Evolutionary conservation across 148 eudicot species (phyloP).

Genomic region (Rhododendron griersonianum): DNA sequence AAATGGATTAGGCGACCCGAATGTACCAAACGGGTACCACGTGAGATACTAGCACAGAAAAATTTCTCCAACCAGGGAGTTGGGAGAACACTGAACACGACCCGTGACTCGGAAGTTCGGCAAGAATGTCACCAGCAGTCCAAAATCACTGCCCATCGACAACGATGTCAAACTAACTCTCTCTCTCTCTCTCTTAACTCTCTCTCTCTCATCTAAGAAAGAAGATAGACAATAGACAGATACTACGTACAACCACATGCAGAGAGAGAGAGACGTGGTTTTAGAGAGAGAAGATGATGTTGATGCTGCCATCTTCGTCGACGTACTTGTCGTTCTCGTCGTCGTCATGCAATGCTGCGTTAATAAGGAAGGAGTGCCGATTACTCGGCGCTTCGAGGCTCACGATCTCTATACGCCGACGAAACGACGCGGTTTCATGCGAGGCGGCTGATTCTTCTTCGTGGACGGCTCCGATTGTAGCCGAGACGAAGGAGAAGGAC

Average conservation of each 20-base stretch:
- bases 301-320: not conserved
- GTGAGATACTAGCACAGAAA: too few relatives aligned
- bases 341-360: conserved; percentile 26
- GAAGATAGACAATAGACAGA: not conserved
- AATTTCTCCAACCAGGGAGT: too few relatives aligned
- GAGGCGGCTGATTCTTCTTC: not conserved
- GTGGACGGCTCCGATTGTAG: conserved; percentile 14
- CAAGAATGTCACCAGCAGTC: too few relatives aligned
- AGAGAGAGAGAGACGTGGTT: not conserved
- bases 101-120: too few relatives aligned
- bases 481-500: not conserved
- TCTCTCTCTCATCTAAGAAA: not conserved
- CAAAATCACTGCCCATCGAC: not conserved
- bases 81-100: too few relatives aligned
- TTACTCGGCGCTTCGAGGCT: conserved; percentile 17
- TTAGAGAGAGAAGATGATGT: conserved; percentile 10
- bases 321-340: not conserved
- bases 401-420: not conserved
- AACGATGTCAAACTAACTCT: not conserved
- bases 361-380: conserved; percentile 23
- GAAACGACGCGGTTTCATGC: conserved; percentile 10
- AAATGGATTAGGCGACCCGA: too few relatives aligned
- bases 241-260: not conserved
- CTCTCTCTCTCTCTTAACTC: too few relatives aligned
- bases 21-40: too few relatives aligned